These are phyloP conservation scores for Ophiostoma tasmaniense DNA, from an alignment of 2,329 filamentous ascomycete genomes.

Conservation along the genomic window DNA sequence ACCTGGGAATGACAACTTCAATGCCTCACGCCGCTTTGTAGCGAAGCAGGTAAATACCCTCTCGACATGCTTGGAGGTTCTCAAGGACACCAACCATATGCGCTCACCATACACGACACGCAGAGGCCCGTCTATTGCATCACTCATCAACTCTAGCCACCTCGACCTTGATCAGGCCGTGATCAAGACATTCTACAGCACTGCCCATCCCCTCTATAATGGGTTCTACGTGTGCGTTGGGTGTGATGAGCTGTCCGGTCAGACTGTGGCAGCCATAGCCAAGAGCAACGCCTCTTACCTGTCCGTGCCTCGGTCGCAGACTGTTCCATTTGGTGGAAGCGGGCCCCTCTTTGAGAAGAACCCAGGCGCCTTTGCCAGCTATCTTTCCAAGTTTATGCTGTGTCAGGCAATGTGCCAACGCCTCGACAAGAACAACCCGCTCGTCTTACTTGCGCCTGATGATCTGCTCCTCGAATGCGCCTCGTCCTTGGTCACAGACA, in stretches of 20 bases:
- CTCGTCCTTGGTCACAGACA: constrained; percentile 12
- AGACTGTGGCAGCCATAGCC: constrained; percentile 26
- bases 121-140: not conserved
- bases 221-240: constrained; percentile 26
- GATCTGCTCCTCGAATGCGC: constrained; percentile 24
- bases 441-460: constrained; percentile 32
- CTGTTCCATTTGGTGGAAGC: not conserved
- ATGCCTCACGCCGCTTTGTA: constrained; percentile 32
- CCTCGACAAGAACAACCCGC: constrained; percentile 17
- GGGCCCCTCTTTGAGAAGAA: not conserved
- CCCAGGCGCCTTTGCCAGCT: not conserved
- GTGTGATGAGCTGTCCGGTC: constrained; percentile 27
- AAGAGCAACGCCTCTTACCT: constrained; percentile 30
- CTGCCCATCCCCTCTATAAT: constrained; percentile 25
- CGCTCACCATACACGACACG: not conserved
- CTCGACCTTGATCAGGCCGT: not conserved
- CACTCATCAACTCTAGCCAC: not conserved
- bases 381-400: not conserved
- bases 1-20: constrained; percentile 31
- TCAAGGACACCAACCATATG: constrained; percentile 13
- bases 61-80: constrained; percentile 26
- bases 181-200: constrained; percentile 33
- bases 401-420: constrained; percentile 21
- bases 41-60: constrained; percentile 28
- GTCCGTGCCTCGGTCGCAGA: constrained; percentile 19